Conservation (phyloP, 768 basidiomycete genomes). For the Myochromella boudieri region DNA sequence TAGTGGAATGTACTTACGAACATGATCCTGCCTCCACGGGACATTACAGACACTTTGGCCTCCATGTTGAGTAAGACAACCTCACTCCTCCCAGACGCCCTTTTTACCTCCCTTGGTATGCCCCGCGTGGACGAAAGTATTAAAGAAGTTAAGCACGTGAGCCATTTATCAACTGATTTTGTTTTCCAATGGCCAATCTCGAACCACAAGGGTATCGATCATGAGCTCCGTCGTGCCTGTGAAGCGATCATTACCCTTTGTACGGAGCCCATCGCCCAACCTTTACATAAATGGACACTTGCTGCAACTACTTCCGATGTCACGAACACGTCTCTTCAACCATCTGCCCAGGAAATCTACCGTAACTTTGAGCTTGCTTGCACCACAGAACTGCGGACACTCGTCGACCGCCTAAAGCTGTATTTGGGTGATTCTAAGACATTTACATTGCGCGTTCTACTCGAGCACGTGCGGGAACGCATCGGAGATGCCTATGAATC, state of each 20-base stretch:
- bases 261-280: constrained; percentile 53
- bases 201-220: constrained; percentile 73
- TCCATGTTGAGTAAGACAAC: constrained; percentile 62
- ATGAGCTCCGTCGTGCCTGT: constrained; percentile 80
- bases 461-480: constrained; percentile 74
- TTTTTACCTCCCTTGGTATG: constrained; percentile 72
- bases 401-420: constrained; percentile 59
- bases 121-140: constrained; percentile 60
- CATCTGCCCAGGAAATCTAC: constrained; percentile 46
- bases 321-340: constrained; percentile 44
- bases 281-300: constrained; percentile 57
- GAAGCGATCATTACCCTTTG: constrained; percentile 77
- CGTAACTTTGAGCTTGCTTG: constrained; percentile 54
- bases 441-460: constrained; percentile 75
- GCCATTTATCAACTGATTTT: constrained; percentile 18
- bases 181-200: not conserved
- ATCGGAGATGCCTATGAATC: constrained; percentile 73
- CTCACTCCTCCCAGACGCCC: constrained; percentile 60
- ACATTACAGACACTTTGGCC: constrained; percentile 49
- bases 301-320: constrained; percentile 8
- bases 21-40: too few species aligned
- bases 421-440: constrained; percentile 85
- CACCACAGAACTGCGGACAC: constrained; percentile 53
- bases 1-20: too few species aligned
- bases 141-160: constrained; percentile 71